These are phyloP conservation scores for Paecilomyces niveus DNA, from an alignment of 2,329 filamentous ascomycete species.

Conservation along the genomic window DNA sequence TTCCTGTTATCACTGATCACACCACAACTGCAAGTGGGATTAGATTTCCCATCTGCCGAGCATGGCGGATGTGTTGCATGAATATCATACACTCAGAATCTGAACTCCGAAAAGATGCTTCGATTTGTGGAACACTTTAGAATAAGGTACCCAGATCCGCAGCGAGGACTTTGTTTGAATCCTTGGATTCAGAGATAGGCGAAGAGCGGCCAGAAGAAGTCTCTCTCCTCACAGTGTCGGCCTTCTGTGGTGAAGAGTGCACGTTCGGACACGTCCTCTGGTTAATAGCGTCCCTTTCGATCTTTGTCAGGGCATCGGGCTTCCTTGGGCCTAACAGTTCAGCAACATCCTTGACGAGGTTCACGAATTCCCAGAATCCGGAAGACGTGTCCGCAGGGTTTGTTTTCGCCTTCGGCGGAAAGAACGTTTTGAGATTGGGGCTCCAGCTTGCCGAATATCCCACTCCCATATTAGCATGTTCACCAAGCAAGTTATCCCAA, in stretches of 20 bases:
- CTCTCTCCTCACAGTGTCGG: not conserved
- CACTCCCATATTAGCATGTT: conserved; percentile 26
- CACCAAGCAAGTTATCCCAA: conserved; percentile 35
- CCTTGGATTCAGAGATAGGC: conserved; percentile 3
- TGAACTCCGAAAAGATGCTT: not conserved
- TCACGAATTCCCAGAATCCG: conserved; percentile 31
- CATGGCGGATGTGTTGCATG: not conserved
- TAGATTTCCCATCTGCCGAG: not conserved
- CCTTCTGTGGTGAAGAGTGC: not conserved
- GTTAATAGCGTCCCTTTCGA: not conserved
- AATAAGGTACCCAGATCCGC: conserved; percentile 23
- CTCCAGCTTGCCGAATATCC: conserved; percentile 28
- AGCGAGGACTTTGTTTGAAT: conserved; percentile 10
- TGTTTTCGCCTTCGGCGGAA: conserved; percentile 17
- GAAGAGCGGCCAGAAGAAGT: conserved; percentile 3
- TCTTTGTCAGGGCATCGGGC: conserved; percentile 1
- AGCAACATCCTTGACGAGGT: conserved; percentile 25
- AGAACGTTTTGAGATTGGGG: conserved; percentile 27
- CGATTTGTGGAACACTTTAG: conserved; percentile 5
- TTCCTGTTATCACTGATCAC: not conserved
- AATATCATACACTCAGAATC: not conserved
- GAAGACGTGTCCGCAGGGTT: conserved; percentile 9
- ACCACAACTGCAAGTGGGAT: not conserved
- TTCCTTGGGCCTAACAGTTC: conserved; percentile 21
- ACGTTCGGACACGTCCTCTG: not conserved